Base-by-base conservation (phyloP, 768 basidiomycete species). In the Tephrocybe sp. region DNA sequence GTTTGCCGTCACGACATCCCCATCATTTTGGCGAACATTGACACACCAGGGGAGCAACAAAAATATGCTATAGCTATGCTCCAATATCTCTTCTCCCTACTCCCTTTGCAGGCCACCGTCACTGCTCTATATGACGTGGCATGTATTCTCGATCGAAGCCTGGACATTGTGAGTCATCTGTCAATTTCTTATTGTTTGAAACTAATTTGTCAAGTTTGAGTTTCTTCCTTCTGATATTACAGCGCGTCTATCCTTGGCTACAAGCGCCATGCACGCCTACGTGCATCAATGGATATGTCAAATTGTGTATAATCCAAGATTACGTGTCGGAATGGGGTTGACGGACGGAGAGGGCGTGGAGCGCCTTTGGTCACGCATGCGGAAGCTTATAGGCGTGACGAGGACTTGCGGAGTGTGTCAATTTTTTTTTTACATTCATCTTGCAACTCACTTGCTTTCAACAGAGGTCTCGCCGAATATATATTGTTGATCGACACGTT, bases 11-110 rank as follows among this genome's bases (percentile, higher is more conserved):
- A 73, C 36, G 66, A 71, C 39, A 63, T 69, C 15, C 64, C 65
- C 0, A 41, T 74, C 0, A 68, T 68, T 29, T 49, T 71, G 11
- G 69, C 67, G 36, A 72, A 77, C 45, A 71, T 77, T 68, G 1
- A 60, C 48, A 59, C 67, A 3, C 61, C 70, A 8, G 68, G 73
- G 3, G 66, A 73, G 47, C 56, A 70, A 50, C 68, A 73, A 45
- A 64, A 71, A 21, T 74, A 67, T 50, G 59, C 64, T 23, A 54
- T 75, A 9, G 60, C 70, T 0, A 57, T 73, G 0, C 50, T 75
- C 4, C 49, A 66, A 27, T 53, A 65, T 22, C 51, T 73, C 1
- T 64, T 62, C 41, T 43, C 43, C 0, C 42, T 63, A 0, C 45
- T 75, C 2, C 75, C 73, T 0, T 18, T 49, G 0, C 2, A 56